These are phyloP conservation scores for Cordyceps tenuipes DNA, from an alignment of 2,329 filamentous ascomycete species.

Conservation along the genomic window DNA sequence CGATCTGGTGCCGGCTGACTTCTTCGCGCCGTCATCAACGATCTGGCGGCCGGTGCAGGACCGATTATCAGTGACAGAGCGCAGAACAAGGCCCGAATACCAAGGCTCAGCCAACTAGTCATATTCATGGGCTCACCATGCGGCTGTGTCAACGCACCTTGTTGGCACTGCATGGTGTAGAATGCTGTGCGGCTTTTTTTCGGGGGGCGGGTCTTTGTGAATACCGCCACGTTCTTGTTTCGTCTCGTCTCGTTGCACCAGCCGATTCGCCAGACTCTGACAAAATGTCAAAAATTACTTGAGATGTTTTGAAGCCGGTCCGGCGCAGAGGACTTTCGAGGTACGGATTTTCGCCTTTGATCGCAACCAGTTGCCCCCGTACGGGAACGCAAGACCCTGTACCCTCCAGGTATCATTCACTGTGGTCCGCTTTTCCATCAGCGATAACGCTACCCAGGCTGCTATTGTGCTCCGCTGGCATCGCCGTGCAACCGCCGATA, in stretches of 20 bases:
- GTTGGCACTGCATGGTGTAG: background rate
- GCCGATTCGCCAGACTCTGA: background rate
- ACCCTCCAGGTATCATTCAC: background rate
- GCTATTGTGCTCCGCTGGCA: conserved; percentile 1
- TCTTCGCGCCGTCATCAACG: background rate
- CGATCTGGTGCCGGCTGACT: conserved; percentile 8
- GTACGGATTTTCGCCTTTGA: background rate
- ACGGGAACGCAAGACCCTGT: background rate
- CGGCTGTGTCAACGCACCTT: conserved; percentile 3
- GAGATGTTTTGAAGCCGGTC: background rate
- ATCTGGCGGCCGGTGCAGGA: background rate
- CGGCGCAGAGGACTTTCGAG: background rate
- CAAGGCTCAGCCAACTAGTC: background rate
- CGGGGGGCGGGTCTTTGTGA: background rate
- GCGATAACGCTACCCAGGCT: conserved; percentile 1
- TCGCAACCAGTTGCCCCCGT: background rate
- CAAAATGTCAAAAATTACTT: background rate
- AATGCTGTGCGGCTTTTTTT: background rate
- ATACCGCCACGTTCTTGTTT: conserved; percentile 1
- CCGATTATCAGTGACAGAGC: background rate
- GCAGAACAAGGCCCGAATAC: conserved; percentile 11
- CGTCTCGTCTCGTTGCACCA: background rate
- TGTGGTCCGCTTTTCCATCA: background rate
- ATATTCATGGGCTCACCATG: background rate
- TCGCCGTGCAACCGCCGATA: conserved; percentile 6